Evolutionary conservation across 2,329 filamentous ascomycete genomes (phyloP).

Genomic region (Diaporthe velutina): DNA sequence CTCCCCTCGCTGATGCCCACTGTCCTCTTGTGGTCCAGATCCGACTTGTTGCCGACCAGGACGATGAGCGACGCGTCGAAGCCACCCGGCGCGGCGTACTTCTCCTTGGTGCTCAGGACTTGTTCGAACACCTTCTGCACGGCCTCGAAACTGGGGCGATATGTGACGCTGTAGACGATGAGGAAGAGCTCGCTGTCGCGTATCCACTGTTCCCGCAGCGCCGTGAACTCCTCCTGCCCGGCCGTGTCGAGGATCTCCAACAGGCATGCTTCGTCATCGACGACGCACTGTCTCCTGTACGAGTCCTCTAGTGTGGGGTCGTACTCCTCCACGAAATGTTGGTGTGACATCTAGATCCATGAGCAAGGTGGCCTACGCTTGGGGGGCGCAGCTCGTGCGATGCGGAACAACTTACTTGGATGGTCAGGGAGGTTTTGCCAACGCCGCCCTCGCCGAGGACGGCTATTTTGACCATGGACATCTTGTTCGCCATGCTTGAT

Average conservation of each 20-base stretch:
- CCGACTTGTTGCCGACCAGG: conserved; percentile 40
- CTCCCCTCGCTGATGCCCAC: conserved; percentile 38
- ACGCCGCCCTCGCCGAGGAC: conserved; percentile 40
- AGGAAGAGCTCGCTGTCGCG: conserved; percentile 40
- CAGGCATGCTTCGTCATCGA: conserved; percentile 36
- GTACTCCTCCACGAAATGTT: conserved; percentile 39
- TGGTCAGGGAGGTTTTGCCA: conserved; percentile 38
- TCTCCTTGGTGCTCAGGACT: conserved; percentile 35
- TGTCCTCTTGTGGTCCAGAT: conserved; percentile 36
- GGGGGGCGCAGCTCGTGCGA: conserved; percentile 4
- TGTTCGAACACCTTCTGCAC: conserved; percentile 38
- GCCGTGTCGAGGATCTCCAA: conserved; percentile 40
- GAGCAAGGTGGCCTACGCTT: conserved; percentile 10
- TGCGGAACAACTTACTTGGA: conserved; percentile 33
- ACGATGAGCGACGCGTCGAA: conserved; percentile 37
- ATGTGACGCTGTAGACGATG: conserved; percentile 38
- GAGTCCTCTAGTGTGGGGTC: conserved; percentile 40
- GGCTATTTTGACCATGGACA: conserved; percentile 35
- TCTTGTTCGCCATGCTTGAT: conserved; percentile 37
- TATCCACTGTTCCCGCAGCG: conserved; percentile 40
- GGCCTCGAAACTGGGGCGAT: conserved; percentile 38
- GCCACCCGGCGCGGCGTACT: conserved; percentile 29
- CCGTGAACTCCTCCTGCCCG: conserved; percentile 39
- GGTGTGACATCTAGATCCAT: conserved; percentile 36
- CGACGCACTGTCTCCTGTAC: conserved; percentile 38